Evolutionary conservation across 108 stramenopile species (phyloP).

Genomic region (Cyclotella baltica): DNA sequence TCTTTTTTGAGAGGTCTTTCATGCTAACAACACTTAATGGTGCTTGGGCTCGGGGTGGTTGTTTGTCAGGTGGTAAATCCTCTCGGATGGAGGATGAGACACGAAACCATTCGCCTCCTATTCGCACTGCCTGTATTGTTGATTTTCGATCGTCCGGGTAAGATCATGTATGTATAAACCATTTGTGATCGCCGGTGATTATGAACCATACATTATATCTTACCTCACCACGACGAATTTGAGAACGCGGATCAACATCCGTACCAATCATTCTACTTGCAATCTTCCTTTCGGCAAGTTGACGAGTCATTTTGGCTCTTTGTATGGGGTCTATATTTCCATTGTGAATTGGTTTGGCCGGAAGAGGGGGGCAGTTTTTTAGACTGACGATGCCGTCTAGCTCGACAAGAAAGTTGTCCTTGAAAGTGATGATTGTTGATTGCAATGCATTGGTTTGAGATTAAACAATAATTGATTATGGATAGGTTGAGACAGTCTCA

Average conservation of each 20-base stretch:
- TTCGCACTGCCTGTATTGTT: conserved; percentile 54
- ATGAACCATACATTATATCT: neutral
- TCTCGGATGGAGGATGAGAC: conserved; percentile 75
- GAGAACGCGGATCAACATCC: conserved; percentile 73
- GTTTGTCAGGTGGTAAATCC: conserved; percentile 65
- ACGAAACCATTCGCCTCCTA: conserved; percentile 87
- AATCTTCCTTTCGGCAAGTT: neutral
- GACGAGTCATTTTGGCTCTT: conserved; percentile 1
- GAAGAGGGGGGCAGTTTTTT: conserved; percentile 14
- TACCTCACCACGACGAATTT: conserved; percentile 82
- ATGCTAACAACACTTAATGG: conserved; percentile 73
- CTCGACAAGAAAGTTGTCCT: conserved; percentile 81
- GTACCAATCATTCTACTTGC: conserved; percentile 53
- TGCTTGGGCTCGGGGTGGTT: conserved; percentile 80
- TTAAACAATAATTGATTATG: neutral
- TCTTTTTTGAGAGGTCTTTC: conserved; percentile 74
- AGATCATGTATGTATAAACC: neutral
- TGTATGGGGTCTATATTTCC: neutral
- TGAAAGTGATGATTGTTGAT: neutral
- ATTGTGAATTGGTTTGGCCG: neutral
- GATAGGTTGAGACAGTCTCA: neutral
- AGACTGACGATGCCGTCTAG: conserved; percentile 77
- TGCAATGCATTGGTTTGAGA: neutral
- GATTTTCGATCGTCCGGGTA: neutral
- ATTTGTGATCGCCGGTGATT: too few relatives aligned